Evolutionary conservation across 371 early-diverging fungal species (phyloP).

Genomic region (Ordospora pajunii): DNA sequence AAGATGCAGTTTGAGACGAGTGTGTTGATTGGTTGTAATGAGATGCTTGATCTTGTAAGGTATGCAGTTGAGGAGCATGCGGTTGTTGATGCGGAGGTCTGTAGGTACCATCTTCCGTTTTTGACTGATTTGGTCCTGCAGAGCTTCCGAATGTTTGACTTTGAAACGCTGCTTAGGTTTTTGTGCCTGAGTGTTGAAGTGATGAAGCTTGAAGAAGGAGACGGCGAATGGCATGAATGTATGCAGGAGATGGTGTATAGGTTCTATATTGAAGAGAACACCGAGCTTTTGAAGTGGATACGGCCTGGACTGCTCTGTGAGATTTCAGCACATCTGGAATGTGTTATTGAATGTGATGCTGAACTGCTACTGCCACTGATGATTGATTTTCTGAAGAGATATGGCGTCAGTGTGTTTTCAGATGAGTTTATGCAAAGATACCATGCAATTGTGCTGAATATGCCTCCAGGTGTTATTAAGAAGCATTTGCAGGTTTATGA

Average conservation of each 20-base stretch:
- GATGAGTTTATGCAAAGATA: not conserved
- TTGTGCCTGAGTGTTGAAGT: not conserved
- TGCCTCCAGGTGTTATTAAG: not conserved
- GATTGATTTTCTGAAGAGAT: not conserved
- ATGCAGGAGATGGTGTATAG: not conserved
- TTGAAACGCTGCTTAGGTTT: not conserved
- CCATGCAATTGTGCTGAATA: not conserved
- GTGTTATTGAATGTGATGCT: not conserved
- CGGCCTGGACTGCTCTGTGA: not conserved
- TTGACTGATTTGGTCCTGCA: not conserved
- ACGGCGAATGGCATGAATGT: not conserved
- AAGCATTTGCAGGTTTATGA: not conserved
- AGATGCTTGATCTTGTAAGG: not conserved
- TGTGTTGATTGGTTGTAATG: not conserved
- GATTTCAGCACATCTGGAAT: not conserved
- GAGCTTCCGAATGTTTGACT: not conserved
- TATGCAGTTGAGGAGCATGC: not conserved
- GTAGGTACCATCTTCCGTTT: conserved; percentile 16
- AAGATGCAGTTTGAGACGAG: not conserved
- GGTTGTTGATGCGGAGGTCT: not conserved
- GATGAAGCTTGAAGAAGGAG: conserved; percentile 2
- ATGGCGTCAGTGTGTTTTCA: not conserved
- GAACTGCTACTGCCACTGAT: not conserved
- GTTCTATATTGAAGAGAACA: conserved; percentile 19
- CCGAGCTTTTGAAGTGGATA: not conserved